Conservation (phyloP, 2,329 filamentous ascomycete species). For the Colletotrichum aenigma region DNA sequence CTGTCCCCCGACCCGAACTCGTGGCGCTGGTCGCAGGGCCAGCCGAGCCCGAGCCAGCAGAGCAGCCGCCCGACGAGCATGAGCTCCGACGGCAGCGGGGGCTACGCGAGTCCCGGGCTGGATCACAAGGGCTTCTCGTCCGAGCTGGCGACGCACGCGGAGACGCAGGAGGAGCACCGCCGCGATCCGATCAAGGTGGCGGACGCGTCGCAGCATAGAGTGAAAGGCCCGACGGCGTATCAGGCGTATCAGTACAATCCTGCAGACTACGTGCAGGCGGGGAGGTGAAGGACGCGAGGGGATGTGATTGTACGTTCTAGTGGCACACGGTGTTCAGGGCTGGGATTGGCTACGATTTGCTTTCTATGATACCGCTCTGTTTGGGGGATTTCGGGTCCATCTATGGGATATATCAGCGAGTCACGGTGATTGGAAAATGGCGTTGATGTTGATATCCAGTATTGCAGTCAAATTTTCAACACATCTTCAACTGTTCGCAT, state of each 20-base stretch:
- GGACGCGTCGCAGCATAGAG: constrained; percentile 7
- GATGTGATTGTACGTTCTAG: neutral
- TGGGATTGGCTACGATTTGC: neutral
- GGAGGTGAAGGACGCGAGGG: neutral
- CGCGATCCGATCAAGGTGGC: neutral
- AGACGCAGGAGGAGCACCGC: constrained; percentile 50
- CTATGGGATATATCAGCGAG: neutral
- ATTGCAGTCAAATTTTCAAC: no score
- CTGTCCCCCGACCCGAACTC: constrained; percentile 31
- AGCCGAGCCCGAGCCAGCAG: constrained; percentile 30
- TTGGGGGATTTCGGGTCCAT: neutral
- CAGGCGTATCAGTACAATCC: constrained; percentile 41
- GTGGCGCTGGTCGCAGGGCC: constrained; percentile 47
- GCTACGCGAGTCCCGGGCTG: constrained; percentile 40
- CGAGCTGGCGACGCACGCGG: constrained; percentile 51
- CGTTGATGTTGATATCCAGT: neutral
- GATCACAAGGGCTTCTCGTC: constrained; percentile 45
- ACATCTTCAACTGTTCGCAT: neutral
- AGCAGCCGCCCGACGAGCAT: constrained; percentile 39
- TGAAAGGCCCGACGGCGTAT: constrained; percentile 6
- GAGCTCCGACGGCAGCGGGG: constrained; percentile 31
- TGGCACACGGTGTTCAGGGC: neutral
- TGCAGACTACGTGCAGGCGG: constrained; percentile 36
- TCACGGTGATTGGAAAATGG: neutral
- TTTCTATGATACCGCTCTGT: constrained; percentile 16